Percentiles rank a stretch among this genome's conserved stretches.
phyloP scores from a whole-genome alignment of 2,329 filamentous ascomycete genomes.

The Arthrobotrys pseudoclavata region DNA sequence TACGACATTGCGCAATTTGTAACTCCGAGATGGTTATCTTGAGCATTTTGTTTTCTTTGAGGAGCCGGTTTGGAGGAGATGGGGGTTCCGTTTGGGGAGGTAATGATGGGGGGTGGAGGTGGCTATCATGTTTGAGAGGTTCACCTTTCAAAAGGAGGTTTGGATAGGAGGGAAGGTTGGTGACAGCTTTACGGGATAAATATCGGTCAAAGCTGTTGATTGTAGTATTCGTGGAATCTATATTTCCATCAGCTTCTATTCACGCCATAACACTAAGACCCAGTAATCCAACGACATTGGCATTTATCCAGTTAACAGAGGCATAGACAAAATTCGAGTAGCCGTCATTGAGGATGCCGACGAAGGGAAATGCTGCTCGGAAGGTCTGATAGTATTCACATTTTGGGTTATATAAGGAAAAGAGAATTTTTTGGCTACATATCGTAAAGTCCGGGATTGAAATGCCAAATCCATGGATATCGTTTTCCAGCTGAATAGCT shows the following conservation, averaged over 20 bases:
- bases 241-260: neutral
- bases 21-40: conserved; percentile 3
- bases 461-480: conserved; percentile 68
- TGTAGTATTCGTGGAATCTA: too few relatives aligned
- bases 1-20: neutral
- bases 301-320: conserved; percentile 68
- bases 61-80: too few relatives aligned
- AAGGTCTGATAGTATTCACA: conserved; percentile 67
- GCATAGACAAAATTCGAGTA: conserved; percentile 71
- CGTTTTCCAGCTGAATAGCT: conserved; percentile 70
- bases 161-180: too few relatives aligned
- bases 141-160: too few relatives aligned
- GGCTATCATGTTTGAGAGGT: too few relatives aligned
- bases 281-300: conserved; percentile 67
- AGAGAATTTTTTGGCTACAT: conserved; percentile 62
- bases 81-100: too few relatives aligned
- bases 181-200: too few relatives aligned
- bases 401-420: too few relatives aligned
- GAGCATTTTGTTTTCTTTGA: neutral
- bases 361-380: conserved; percentile 72
- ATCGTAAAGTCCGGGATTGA: conserved; percentile 70
- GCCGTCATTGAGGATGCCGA: conserved; percentile 71
- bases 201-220: too few relatives aligned
- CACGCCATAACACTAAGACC: conserved; percentile 70
- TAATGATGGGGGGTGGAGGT: too few relatives aligned